These are phyloP conservation scores for Collybiopsis luxurians DNA, from an alignment of 768 basidiomycete species.

Conservation along the genomic window DNA sequence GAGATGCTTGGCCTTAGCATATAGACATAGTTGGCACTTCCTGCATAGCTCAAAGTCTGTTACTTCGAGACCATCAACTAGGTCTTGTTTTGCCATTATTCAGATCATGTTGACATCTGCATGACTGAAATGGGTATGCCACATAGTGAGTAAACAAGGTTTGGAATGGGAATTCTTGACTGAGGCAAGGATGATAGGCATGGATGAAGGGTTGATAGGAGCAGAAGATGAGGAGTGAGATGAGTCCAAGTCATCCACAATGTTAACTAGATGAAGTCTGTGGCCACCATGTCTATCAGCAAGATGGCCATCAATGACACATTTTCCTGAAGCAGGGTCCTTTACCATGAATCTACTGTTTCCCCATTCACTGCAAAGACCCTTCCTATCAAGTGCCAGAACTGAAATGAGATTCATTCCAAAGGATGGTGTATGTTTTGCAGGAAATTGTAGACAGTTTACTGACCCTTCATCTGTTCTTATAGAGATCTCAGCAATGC, in stretches of 20 bases:
- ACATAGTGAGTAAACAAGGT: background rate
- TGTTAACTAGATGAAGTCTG: background rate
- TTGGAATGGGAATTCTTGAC: too few relatives aligned
- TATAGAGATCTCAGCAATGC: background rate
- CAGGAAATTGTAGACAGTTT: background rate
- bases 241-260: background rate
- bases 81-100: background rate
- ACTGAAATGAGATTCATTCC: background rate
- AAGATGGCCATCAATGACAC: background rate
- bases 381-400: background rate
- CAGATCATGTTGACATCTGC: background rate
- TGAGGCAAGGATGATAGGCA: background rate
- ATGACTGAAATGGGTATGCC: background rate
- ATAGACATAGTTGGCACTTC: background rate
- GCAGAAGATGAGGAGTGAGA: too few relatives aligned
- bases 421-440: background rate
- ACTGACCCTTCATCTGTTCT: background rate
- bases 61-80: background rate
- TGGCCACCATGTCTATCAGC: background rate
- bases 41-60: background rate
- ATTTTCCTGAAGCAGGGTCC: background rate
- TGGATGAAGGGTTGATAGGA: background rate
- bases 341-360: background rate
- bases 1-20: background rate
- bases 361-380: background rate